Percentiles rank a stretch among this genome's conserved stretches.
Evolutionary conservation across 129 eudicot genomes (phyloP).

Genomic region (Artemisia argyi): DNA sequence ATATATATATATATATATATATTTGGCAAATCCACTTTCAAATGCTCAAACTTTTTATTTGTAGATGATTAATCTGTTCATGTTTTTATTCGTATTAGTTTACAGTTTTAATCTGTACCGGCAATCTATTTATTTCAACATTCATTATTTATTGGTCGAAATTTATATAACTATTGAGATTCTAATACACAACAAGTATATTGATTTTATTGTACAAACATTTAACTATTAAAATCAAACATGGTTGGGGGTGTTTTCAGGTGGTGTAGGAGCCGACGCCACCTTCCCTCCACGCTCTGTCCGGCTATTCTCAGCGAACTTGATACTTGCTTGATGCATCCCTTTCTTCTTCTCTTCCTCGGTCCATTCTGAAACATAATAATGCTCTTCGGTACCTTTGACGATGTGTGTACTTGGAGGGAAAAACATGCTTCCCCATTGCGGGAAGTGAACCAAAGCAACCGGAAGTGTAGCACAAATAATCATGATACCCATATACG

Average conservation of each 20-base stretch:
- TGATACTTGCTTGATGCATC: constrained; percentile 28
- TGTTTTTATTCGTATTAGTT: no score
- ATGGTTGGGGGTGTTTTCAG: constrained; percentile 17
- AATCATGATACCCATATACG: constrained; percentile 74
- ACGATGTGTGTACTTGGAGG: constrained; percentile 17
- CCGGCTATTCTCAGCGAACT: constrained; percentile 61
- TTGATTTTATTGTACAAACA: no score
- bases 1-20: no score
- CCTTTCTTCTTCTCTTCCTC: constrained; percentile 25
- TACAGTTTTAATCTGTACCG: no score
- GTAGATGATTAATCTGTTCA: no score
- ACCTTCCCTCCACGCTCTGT: constrained; percentile 66
- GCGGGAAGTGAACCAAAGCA: constrained; percentile 35
- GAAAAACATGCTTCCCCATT: constrained; percentile 29
- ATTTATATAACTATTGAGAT: no score
- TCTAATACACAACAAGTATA: no score
- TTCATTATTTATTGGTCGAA: no score
- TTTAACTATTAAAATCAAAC: constrained; percentile 1
- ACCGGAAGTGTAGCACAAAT: constrained; percentile 60
- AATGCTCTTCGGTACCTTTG: constrained; percentile 25
- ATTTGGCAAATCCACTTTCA: no score
- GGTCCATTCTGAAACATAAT: constrained; percentile 17
- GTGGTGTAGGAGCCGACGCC: constrained; percentile 45
- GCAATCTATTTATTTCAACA: no score
- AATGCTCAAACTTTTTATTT: no score